phyloP scores from a whole-genome alignment of 2,329 filamentous ascomycete genomes.

The Cercospora canescens region DNA sequence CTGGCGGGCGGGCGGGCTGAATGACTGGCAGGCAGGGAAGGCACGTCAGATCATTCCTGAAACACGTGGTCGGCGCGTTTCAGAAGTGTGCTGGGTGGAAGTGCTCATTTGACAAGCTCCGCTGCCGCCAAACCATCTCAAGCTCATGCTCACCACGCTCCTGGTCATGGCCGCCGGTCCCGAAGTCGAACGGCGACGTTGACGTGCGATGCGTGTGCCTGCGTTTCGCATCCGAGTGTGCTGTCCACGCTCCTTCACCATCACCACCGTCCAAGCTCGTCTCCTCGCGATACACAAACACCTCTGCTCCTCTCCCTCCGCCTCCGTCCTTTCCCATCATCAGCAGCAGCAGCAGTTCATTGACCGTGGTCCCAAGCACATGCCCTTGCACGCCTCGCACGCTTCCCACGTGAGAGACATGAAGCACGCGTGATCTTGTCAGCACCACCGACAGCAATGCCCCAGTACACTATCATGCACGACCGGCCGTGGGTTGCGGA shows the following conservation, averaged over 20 bases:
- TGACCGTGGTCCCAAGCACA: neutral
- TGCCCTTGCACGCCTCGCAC: neutral
- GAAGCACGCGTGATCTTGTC: neutral
- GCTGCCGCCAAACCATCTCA: neutral
- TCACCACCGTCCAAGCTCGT: neutral
- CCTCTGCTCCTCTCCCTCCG: neutral
- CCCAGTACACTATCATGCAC: constrained; percentile 39
- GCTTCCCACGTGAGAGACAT: neutral
- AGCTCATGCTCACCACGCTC: neutral
- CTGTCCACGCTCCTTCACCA: neutral
- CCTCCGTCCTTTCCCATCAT: neutral
- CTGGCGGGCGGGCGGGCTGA: no score
- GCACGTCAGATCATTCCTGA: neutral
- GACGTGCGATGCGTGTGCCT: neutral
- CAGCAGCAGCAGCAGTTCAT: neutral
- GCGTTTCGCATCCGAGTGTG: neutral
- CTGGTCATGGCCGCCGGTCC: neutral
- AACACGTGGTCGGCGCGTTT: neutral
- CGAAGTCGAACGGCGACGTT: neutral
- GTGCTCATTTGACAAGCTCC: neutral
- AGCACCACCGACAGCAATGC: constrained; percentile 22
- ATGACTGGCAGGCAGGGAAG: neutral
- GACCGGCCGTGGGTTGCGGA: constrained; percentile 30
- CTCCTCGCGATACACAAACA: neutral
- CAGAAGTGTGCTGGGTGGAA: neutral